Evolutionary conservation across 148 eudicot species (phyloP).

Genomic region (Vaccinium darrowii): DNA sequence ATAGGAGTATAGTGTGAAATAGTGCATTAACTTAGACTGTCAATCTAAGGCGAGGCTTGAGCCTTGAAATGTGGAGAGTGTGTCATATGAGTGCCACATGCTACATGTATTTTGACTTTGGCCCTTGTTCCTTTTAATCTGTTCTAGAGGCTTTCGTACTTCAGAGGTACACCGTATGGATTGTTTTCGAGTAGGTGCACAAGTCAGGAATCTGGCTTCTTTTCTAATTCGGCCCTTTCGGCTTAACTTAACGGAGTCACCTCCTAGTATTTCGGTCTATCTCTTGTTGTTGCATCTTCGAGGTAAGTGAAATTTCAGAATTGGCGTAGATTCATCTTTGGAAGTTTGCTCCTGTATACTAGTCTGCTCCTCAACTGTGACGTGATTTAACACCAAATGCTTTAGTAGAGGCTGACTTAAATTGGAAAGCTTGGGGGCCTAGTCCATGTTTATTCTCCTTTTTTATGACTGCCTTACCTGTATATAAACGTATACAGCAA

Average conservation of each 20-base stretch:
- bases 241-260: neutral
- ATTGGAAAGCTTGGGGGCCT: slow-evolving; percentile 5
- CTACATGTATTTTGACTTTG: too few relatives aligned
- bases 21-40: too few relatives aligned
- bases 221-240: neutral
- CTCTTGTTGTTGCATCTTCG: neutral
- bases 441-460: neutral
- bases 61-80: too few relatives aligned
- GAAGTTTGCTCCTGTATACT: neutral
- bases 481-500: neutral
- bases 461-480: neutral
- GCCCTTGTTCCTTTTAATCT: neutral
- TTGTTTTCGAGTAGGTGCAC: neutral
- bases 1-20: neutral
- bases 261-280: neutral
- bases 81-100: too few relatives aligned
- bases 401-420: neutral
- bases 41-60: too few relatives aligned
- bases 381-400: neutral
- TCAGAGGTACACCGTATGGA: neutral
- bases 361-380: neutral
- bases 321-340: neutral
- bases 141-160: neutral
- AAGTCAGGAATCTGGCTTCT: neutral
- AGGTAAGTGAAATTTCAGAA: neutral